Evolutionary conservation across 805 yeast species (phyloP).

Genomic region (Metschnikowia henanensis): DNA sequence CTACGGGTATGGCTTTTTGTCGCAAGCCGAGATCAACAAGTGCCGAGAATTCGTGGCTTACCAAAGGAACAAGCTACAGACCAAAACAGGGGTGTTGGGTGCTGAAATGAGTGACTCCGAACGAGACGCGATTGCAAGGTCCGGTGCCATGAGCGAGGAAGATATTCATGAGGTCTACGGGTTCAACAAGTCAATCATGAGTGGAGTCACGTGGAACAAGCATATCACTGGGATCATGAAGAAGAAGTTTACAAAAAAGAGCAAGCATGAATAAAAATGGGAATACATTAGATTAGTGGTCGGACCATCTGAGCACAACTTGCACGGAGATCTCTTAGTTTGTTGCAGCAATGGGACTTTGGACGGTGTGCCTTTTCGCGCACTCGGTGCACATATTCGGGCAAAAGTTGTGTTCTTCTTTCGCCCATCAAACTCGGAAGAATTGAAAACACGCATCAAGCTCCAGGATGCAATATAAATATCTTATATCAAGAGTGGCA

Average conservation of each 20-base stretch:
- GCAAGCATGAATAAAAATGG: background rate
- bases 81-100: constrained; percentile 27
- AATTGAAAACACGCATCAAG: too few relatives aligned
- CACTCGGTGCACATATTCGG: background rate
- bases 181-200: constrained; percentile 43
- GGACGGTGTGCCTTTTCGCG: background rate
- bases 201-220: constrained; percentile 65
- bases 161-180: constrained; percentile 46
- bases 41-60: constrained; percentile 77
- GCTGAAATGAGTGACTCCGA: constrained; percentile 43
- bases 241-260: constrained; percentile 11
- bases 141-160: constrained; percentile 23
- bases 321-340: too few relatives aligned
- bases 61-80: constrained; percentile 46
- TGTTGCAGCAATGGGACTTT: too few relatives aligned
- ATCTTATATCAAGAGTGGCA: constrained; percentile 49
- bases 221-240: constrained; percentile 53
- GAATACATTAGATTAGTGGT: too few relatives aligned
- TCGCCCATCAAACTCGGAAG: too few relatives aligned
- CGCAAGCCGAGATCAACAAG: constrained; percentile 79
- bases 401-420: background rate
- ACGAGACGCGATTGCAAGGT: constrained; percentile 28
- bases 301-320: too few relatives aligned
- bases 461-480: constrained; percentile 39
- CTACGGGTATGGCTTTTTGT: constrained; percentile 62